A percentile compares a stretch with the other conserved stretches of the same genome.
Evolutionary conservation across 2,329 filamentous ascomycete species (phyloP).

Genomic region (Fusarium temperatum): DNA sequence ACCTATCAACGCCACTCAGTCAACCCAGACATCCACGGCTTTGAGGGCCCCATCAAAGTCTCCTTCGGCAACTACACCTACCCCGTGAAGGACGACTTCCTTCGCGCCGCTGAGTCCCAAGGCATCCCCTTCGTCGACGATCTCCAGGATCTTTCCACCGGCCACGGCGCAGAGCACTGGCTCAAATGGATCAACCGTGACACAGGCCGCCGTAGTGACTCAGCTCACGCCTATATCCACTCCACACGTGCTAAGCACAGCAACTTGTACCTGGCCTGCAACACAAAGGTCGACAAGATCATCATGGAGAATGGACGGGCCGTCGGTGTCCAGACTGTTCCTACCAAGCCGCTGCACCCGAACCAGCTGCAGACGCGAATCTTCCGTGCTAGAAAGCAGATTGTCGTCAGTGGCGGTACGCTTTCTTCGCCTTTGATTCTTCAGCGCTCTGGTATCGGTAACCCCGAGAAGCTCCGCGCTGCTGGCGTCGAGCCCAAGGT

Average conservation of each 20-base stretch:
- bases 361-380: conserved; percentile 60
- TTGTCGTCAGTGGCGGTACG: conserved; percentile 77
- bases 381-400: conserved; percentile 76
- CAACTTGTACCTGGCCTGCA: conserved; percentile 77
- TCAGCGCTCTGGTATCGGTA: conserved; percentile 77
- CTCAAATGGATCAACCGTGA: conserved; percentile 84
- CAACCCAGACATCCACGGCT: conserved; percentile 76
- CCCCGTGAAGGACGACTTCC: conserved; percentile 83
- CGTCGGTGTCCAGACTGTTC: conserved; percentile 75
- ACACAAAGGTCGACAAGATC: conserved; percentile 81
- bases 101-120: conserved; percentile 76
- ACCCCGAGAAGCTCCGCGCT: conserved; percentile 74
- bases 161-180: conserved; percentile 81
- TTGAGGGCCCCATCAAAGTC: conserved; percentile 83
- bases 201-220: conserved; percentile 71
- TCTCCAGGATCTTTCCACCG: conserved; percentile 75
- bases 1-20: conserved; percentile 75
- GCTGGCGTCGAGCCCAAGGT: conserved; percentile 75
- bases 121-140: conserved; percentile 80
- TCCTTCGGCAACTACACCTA: conserved; percentile 85
- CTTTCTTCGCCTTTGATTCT: conserved; percentile 79
- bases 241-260: conserved; percentile 74
- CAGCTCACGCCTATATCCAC: conserved; percentile 81
- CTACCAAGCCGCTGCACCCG: conserved; percentile 73
- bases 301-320: conserved; percentile 77